A percentile compares a stretch with the other conserved stretches of the same genome.
phyloP scores from a whole-genome alignment of 1,284 basidiomycete genomes.

The Tilletiaria anomala region DNA sequence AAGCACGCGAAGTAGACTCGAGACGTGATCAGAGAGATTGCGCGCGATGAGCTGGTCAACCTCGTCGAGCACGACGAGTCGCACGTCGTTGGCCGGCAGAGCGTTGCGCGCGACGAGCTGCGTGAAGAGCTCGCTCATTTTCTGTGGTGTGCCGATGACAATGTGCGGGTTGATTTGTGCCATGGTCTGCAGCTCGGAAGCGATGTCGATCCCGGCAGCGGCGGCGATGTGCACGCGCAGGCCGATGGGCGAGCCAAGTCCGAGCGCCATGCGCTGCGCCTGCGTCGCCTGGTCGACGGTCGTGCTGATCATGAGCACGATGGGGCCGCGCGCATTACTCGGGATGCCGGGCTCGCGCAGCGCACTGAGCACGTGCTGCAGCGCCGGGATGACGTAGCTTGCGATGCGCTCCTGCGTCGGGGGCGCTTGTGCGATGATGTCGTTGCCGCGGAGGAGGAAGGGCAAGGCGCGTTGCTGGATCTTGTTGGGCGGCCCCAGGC shows the following conservation, averaged over 20 bases:
- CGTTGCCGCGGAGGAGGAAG: constrained; percentile 78
- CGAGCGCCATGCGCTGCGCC: constrained; percentile 89
- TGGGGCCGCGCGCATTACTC: constrained; percentile 53
- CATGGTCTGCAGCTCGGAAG: constrained; percentile 17
- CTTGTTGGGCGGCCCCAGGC: constrained; percentile 94
- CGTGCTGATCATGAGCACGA: constrained; percentile 63
- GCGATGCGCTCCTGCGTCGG: constrained; percentile 96
- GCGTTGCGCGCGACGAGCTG: constrained; percentile 51
- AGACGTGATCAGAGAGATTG: constrained; percentile 86
- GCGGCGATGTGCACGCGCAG: constrained; percentile 28
- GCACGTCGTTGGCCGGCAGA: constrained; percentile 50
- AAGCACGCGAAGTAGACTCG: constrained; percentile 74
- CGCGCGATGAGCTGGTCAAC: constrained; percentile 94
- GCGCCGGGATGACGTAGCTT: constrained; percentile 50
- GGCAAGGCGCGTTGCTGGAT: constrained; percentile 92
- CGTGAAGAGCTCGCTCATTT: constrained; percentile 77
- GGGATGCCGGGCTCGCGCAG: constrained; percentile 12
- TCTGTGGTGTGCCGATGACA: constrained; percentile 90
- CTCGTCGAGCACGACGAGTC: constrained; percentile 86
- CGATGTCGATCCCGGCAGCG: constrained; percentile 15
- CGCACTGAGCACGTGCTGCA: constrained; percentile 25
- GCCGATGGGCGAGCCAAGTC: constrained; percentile 60
- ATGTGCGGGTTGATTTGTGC: constrained; percentile 54
- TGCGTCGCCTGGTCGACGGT: constrained; percentile 97
- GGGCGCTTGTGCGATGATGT: constrained; percentile 95